These are phyloP conservation scores for Ophiognomonia clavigignenti-juglandacearum DNA, from an alignment of 2,329 filamentous ascomycete species.

Conservation along the genomic window DNA sequence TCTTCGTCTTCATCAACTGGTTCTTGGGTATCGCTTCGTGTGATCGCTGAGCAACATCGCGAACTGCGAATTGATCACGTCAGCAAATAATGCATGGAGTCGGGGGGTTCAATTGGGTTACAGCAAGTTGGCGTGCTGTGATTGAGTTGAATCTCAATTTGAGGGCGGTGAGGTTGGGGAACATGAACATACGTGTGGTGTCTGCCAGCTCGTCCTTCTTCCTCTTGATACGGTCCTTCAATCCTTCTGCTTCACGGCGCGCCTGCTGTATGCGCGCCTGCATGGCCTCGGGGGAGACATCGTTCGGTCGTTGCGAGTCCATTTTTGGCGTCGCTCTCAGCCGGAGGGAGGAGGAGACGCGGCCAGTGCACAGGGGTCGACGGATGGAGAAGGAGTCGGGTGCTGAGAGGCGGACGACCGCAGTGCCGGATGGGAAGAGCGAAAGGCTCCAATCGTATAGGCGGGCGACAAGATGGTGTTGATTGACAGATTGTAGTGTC, in stretches of 20 bases:
- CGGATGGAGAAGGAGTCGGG: not conserved
- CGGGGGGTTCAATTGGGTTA: not conserved
- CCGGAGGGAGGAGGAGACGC: constrained; percentile 13
- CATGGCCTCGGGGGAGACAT: constrained; percentile 72
- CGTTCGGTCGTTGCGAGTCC: constrained; percentile 54
- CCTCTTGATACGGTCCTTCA: constrained; percentile 98
- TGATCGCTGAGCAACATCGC: constrained; percentile 85
- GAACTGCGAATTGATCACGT: constrained; percentile 54
- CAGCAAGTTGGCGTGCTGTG: constrained; percentile 1
- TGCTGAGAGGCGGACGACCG: not conserved
- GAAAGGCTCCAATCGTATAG: no score
- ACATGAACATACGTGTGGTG: constrained; percentile 75
- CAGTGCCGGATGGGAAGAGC: not conserved
- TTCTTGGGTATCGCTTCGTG: constrained; percentile 90
- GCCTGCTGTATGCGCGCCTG: constrained; percentile 90
- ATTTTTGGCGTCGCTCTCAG: constrained; percentile 29
- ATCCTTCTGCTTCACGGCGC: constrained; percentile 91
- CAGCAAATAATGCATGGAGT: constrained; percentile 5
- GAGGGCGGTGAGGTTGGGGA: constrained; percentile 10
- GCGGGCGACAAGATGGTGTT: no score
- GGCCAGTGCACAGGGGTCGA: constrained; percentile 11
- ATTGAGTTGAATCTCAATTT: constrained; percentile 6
- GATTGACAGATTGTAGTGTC: constrained; percentile 1
- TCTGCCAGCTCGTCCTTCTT: constrained; percentile 99
- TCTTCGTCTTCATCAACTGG: constrained; percentile 92